These are phyloP conservation scores for Boletellus dicymbophilus DNA, from an alignment of 1,284 basidiomycete species.

Conservation along the genomic window DNA sequence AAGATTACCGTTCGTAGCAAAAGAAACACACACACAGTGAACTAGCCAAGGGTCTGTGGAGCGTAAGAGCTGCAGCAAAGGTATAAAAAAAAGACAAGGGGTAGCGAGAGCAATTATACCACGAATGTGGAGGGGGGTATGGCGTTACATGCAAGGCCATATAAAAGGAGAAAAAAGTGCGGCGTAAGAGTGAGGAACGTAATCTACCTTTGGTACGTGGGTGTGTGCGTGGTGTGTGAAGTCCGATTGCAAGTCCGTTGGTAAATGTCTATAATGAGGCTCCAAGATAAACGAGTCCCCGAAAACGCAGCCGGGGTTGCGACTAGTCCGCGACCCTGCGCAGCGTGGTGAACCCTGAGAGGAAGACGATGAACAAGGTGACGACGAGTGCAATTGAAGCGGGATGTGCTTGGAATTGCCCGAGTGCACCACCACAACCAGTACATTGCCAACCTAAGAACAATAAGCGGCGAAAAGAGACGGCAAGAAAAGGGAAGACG, in stretches of 20 bases:
- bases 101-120: conserved; percentile 26
- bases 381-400: conserved; percentile 65
- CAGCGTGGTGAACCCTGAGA: conserved; percentile 60
- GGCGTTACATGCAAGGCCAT: conserved; percentile 14
- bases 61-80: conserved; percentile 6
- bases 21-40: conserved; percentile 6
- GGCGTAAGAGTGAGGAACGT: conserved; percentile 23
- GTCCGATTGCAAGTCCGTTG: conserved; percentile 31
- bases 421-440: conserved; percentile 60
- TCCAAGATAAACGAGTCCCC: conserved; percentile 12
- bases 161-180: conserved; percentile 17
- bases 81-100: conserved; percentile 1
- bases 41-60: conserved; percentile 14
- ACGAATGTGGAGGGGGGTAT: conserved; percentile 16
- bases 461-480: conserved; percentile 4
- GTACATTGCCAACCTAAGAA: conserved; percentile 74
- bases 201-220: conserved; percentile 31
- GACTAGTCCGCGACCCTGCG: conserved; percentile 31
- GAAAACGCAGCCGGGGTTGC: not conserved
- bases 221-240: too few relatives aligned
- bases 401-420: conserved; percentile 56
- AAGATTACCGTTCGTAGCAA: conserved; percentile 4
- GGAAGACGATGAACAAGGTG: conserved; percentile 70
- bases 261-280: conserved; percentile 26
- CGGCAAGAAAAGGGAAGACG: conserved; percentile 16